Evolutionary conservation across 768 basidiomycete genomes (phyloP).

Genomic region (Infundibulicybe gibba): DNA sequence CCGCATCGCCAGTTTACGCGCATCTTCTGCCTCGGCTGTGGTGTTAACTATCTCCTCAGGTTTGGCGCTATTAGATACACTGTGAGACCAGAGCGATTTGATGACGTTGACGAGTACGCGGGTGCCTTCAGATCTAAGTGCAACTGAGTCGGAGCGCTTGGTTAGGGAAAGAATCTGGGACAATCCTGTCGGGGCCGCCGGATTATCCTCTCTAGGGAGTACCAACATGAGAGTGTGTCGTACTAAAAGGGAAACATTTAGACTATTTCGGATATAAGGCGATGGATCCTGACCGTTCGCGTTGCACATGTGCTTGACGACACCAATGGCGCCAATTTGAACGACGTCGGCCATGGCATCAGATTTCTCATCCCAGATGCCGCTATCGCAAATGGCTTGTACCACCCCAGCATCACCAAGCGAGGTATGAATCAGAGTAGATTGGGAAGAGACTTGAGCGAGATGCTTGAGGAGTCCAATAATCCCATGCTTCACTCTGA

Average conservation of each 20-base stretch:
- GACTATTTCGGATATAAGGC: not conserved
- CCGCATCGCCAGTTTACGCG: slow-evolving; percentile 50
- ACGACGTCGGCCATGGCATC: slow-evolving; percentile 83
- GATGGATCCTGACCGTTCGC: slow-evolving; percentile 52
- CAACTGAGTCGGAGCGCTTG: slow-evolving; percentile 73
- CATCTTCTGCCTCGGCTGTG: slow-evolving; percentile 27
- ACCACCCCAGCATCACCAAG: slow-evolving; percentile 65
- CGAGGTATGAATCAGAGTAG: slow-evolving; percentile 51
- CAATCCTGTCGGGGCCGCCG: slow-evolving; percentile 44
- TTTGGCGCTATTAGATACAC: slow-evolving; percentile 22
- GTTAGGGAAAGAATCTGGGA: slow-evolving; percentile 72
- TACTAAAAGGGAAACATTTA: slow-evolving; percentile 24
- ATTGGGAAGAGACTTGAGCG: slow-evolving; percentile 61
- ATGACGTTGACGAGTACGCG: slow-evolving; percentile 85
- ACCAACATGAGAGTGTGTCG: slow-evolving; percentile 50
- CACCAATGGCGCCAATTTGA: slow-evolving; percentile 83
- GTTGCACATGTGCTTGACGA: slow-evolving; percentile 85
- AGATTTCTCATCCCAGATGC: slow-evolving; percentile 66
- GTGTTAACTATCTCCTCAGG: slow-evolving; percentile 11
- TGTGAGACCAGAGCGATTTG: slow-evolving; percentile 69
- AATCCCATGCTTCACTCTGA: slow-evolving; percentile 87
- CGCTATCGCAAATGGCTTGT: slow-evolving; percentile 54
- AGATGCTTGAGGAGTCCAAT: slow-evolving; percentile 87
- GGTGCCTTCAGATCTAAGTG: slow-evolving; percentile 87
- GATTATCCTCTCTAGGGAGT: slow-evolving; percentile 31